phyloP scores from a whole-genome alignment of 192 early-diverging fungal species.

The Paraglomus brasilianum region DNA sequence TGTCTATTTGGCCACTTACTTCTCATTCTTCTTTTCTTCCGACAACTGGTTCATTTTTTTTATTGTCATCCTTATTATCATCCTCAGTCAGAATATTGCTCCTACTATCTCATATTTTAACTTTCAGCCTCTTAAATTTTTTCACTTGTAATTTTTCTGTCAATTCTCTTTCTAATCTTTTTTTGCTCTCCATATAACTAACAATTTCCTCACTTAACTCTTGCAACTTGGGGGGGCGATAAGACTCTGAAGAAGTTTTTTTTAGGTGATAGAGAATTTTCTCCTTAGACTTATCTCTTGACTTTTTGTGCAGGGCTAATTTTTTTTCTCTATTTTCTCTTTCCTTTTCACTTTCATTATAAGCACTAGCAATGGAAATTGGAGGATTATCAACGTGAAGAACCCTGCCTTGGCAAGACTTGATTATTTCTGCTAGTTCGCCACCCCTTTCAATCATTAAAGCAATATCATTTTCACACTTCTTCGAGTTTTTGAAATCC shows the following conservation, averaged over 20 bases:
- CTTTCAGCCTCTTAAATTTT: no score
- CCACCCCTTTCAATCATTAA: background rate
- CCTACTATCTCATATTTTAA: no score
- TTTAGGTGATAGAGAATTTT: background rate
- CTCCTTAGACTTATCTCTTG: background rate
- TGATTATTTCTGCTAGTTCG: background rate
- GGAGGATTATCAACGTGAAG: slow-evolving; percentile 9
- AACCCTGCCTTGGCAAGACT: background rate
- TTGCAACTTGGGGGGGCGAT: background rate
- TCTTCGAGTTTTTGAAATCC: background rate
- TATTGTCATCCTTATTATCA: no score
- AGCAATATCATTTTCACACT: background rate
- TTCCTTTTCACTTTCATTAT: background rate
- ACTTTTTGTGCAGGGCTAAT: background rate
- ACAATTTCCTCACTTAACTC: background rate
- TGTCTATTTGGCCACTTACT: no score
- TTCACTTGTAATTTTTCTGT: background rate
- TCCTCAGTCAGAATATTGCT: no score
- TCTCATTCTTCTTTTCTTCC: no score
- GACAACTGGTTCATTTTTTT: no score
- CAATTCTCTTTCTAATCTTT: background rate
- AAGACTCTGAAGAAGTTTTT: slow-evolving; percentile 1
- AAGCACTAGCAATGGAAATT: background rate
- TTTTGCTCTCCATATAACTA: background rate
- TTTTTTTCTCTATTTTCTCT: background rate